Evolutionary conservation across 306 rosid species (phyloP).

Genomic region (Acmispon strigosus): DNA sequence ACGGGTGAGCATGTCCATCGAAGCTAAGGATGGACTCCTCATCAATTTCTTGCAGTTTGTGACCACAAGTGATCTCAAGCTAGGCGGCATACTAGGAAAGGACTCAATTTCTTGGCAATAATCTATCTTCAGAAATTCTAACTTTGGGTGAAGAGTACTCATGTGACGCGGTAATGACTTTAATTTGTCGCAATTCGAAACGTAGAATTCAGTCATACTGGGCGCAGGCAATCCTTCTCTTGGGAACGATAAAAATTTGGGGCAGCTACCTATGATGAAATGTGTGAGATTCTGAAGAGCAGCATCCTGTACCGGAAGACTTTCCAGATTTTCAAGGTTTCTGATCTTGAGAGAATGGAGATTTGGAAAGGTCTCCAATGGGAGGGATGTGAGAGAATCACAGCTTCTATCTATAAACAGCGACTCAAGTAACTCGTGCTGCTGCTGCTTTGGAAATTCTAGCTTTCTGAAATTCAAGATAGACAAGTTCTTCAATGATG

Average conservation of each 20-base stretch:
- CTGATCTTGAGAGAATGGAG: neutral
- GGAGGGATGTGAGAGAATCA: neutral
- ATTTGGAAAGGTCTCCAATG: neutral
- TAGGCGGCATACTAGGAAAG: neutral
- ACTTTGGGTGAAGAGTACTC: neutral
- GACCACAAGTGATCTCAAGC: neutral
- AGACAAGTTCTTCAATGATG: neutral
- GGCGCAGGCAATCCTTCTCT: neutral
- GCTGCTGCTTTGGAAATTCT: neutral
- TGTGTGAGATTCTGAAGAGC: too few species aligned
- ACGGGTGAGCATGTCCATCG: neutral
- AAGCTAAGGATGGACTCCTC: neutral
- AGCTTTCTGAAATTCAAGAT: neutral
- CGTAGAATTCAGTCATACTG: rapidly evolving
- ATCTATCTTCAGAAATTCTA: rapidly evolving
- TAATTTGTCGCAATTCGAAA: neutral
- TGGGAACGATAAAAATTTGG: neutral
- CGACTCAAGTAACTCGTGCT: too few species aligned
- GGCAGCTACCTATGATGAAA: too few species aligned
- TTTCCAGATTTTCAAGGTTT: neutral
- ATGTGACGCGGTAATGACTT: neutral
- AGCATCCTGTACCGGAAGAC: neutral
- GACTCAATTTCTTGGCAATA: neutral
- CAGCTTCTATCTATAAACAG: neutral
- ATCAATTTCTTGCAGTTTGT: neutral